Evolutionary conservation across 1,284 basidiomycete genomes (phyloP).

Genomic region (Leucoagaricus sp.): DNA sequence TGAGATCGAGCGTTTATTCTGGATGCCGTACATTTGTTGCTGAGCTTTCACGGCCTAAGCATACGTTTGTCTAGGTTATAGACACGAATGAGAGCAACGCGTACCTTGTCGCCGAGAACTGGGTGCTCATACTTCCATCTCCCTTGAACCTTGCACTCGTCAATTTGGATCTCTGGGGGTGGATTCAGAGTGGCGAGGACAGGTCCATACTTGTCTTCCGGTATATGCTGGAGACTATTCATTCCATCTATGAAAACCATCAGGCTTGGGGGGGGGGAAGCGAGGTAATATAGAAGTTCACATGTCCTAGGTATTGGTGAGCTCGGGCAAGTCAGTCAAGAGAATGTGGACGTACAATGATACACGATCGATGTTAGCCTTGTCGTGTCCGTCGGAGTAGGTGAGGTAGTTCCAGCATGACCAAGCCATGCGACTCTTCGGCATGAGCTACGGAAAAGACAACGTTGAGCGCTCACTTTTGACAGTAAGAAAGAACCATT

Average conservation of each 20-base stretch:
- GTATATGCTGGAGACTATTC: constrained; percentile 78
- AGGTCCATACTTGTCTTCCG: constrained; percentile 58
- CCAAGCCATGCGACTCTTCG: constrained; percentile 59
- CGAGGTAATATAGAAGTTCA: constrained; percentile 24
- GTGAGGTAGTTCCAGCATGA: constrained; percentile 80
- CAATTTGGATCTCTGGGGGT: constrained; percentile 58
- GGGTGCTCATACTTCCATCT: constrained; percentile 73
- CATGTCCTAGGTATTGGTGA: constrained; percentile 39
- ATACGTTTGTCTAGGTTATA: neutral
- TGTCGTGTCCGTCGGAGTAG: constrained; percentile 40
- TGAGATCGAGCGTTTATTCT: constrained; percentile 64
- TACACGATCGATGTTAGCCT: constrained; percentile 59
- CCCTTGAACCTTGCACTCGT: constrained; percentile 43
- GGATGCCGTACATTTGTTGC: constrained; percentile 54
- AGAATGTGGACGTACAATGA: constrained; percentile 54
- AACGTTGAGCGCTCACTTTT: neutral
- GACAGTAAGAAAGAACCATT: constrained; percentile 3
- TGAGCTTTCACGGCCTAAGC: constrained; percentile 59
- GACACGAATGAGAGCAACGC: constrained; percentile 12
- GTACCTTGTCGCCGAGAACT: constrained; percentile 51
- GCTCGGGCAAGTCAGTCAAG: constrained; percentile 15
- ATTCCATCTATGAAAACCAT: constrained; percentile 61
- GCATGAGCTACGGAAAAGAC: constrained; percentile 59
- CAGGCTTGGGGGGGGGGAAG: no score
- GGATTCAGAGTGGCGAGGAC: constrained; percentile 82